phyloP scores from a whole-genome alignment of 805 yeast genomes.

The Starmera quercuum region DNA sequence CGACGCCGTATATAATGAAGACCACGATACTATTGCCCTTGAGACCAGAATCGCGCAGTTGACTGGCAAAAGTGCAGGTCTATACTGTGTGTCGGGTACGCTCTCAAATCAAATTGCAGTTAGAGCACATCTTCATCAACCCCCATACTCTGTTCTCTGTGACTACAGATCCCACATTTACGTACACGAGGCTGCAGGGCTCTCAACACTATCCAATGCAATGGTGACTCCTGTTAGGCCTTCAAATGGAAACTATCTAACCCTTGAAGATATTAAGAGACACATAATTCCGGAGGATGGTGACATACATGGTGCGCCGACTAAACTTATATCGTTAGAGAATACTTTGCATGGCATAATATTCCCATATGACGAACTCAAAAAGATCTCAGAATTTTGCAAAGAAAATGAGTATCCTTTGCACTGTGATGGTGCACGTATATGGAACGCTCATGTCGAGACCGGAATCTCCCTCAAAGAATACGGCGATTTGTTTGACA shows the following conservation, averaged over 20 bases:
- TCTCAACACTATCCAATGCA: conserved; percentile 84
- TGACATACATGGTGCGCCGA: conserved; percentile 85
- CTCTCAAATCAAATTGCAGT: conserved; percentile 83
- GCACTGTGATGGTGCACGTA: conserved; percentile 93
- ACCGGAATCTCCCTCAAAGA: conserved; percentile 48
- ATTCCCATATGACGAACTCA: conserved; percentile 72
- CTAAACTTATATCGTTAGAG: conserved; percentile 75
- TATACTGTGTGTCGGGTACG: conserved; percentile 86
- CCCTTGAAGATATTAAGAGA: conserved; percentile 70
- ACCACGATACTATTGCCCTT: conserved; percentile 54
- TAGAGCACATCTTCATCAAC: conserved; percentile 67
- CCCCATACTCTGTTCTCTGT: conserved; percentile 81
- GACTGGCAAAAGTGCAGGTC: conserved; percentile 74
- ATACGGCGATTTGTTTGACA: conserved; percentile 73
- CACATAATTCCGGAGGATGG: conserved; percentile 63
- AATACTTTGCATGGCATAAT: conserved; percentile 83
- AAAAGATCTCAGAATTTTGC: conserved; percentile 65
- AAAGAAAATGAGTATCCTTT: conserved; percentile 46
- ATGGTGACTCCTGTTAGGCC: conserved; percentile 85
- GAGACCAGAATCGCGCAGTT: conserved; percentile 58
- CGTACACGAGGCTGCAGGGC: conserved; percentile 83
- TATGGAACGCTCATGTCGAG: conserved; percentile 81
- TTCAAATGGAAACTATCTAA: conserved; percentile 63
- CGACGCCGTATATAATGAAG: conserved; percentile 88
- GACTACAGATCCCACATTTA: conserved; percentile 83